Percentiles rank a stretch among this genome's conserved stretches.
These are phyloP conservation scores for Pythium insidiosum DNA, from an alignment of 352 stramenopile species.

Conservation along the genomic window DNA sequence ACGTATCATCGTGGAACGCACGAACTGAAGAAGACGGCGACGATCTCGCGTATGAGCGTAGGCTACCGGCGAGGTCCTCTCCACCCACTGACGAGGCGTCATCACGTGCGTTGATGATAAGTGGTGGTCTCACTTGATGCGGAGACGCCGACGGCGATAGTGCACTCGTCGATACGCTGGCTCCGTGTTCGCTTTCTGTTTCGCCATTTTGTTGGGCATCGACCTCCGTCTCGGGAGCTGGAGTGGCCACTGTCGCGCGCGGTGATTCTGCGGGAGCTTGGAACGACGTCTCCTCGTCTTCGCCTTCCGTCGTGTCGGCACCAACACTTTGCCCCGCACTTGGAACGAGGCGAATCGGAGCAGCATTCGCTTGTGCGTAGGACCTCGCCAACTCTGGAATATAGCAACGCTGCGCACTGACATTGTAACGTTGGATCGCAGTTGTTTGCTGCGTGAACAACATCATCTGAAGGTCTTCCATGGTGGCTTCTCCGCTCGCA, in stretches of 20 bases:
- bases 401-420: slow-evolving; percentile 53
- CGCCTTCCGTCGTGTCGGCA: slow-evolving; percentile 61
- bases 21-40: slow-evolving; percentile 75
- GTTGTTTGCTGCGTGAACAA: slow-evolving; percentile 77
- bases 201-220: slow-evolving; percentile 53
- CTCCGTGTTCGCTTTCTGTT: slow-evolving; percentile 21
- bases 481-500: slow-evolving; percentile 24
- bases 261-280: slow-evolving; percentile 63
- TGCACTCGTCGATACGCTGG: slow-evolving; percentile 7
- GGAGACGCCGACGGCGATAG: slow-evolving; percentile 25
- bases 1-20: slow-evolving; percentile 72
- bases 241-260: slow-evolving; percentile 31
- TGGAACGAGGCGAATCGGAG: slow-evolving; percentile 29
- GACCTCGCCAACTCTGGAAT: too few relatives aligned
- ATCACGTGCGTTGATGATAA: slow-evolving; percentile 29
- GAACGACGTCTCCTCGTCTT: slow-evolving; percentile 43
- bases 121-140: too few relatives aligned
- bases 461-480: slow-evolving; percentile 60
- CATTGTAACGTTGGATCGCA: slow-evolving; percentile 79
- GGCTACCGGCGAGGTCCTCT: slow-evolving; percentile 43
- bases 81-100: slow-evolving; percentile 39
- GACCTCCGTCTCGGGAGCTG: slow-evolving; percentile 54
- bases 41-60: slow-evolving; percentile 61
- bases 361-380: slow-evolving; percentile 11
- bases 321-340: slow-evolving; percentile 81